Conservation (phyloP, 257 asterid species). For the Penstemon eatonii region DNA sequence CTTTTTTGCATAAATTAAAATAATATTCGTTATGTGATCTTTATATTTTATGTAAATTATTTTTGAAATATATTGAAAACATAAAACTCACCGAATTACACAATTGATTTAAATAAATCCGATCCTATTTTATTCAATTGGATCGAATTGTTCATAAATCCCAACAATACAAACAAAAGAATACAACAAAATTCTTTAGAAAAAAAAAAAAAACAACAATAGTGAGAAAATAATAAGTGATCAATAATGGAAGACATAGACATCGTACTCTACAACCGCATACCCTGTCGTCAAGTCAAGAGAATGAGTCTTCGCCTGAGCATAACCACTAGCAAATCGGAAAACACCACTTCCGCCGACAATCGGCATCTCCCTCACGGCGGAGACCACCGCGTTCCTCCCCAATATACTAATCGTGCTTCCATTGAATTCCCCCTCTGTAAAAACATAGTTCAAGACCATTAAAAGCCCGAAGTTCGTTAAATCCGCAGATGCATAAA, state of each 20-base stretch:
- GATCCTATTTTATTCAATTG: no score
- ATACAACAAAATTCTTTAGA: no score
- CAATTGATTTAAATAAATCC: no score
- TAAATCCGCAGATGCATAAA: slow-evolving; percentile 44
- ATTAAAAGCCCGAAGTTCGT: slow-evolving; percentile 32
- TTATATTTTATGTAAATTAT: no score
- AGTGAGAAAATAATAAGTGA: neutral
- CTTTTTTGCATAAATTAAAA: no score
- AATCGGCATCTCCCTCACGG: slow-evolving; percentile 49
- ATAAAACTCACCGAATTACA: no score
- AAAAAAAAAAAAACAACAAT: no score
- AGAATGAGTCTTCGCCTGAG: slow-evolving; percentile 37
- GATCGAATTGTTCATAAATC: no score
- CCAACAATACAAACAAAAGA: no score
- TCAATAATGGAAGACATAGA: slow-evolving; percentile 46
- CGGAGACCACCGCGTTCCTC: slow-evolving; percentile 36
- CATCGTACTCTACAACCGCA: slow-evolving; percentile 50
- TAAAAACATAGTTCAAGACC: slow-evolving; percentile 39
- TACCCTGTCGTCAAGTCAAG: slow-evolving; percentile 29
- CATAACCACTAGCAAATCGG: slow-evolving; percentile 45
- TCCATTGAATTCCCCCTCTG: slow-evolving; percentile 46
- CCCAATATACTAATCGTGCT: slow-evolving; percentile 50
- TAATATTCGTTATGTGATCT: no score
- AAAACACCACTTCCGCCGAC: slow-evolving; percentile 54
- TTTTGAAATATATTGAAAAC: no score